phyloP scores from a whole-genome alignment of 1,139 yeast genomes.

The Suhomyces guaymorum region DNA sequence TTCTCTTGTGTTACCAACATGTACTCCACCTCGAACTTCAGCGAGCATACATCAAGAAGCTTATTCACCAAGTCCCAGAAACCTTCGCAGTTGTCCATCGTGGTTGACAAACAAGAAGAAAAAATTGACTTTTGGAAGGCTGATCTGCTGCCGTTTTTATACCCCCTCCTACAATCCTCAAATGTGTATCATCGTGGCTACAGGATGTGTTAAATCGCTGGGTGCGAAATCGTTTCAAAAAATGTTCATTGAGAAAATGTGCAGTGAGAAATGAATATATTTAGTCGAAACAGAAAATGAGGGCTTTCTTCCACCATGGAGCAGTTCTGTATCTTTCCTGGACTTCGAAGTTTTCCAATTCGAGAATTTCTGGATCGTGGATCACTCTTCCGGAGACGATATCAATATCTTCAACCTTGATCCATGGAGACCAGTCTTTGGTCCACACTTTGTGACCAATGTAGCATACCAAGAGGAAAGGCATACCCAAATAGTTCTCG shows the following conservation, averaged over 20 bases:
- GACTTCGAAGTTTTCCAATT: slow-evolving; percentile 26
- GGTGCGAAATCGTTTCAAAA: slow-evolving; percentile 10
- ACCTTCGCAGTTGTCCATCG: neutral
- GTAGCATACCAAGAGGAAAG: slow-evolving; percentile 24
- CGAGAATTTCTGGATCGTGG: slow-evolving; percentile 28
- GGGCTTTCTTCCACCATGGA: slow-evolving; percentile 25
- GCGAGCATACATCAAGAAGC: slow-evolving; percentile 4
- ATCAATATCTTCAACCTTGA: slow-evolving; percentile 23
- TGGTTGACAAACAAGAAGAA: no score
- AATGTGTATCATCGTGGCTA: slow-evolving; percentile 1
- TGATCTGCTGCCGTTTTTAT: neutral
- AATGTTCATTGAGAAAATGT: neutral
- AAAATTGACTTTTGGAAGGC: neutral
- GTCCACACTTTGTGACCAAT: slow-evolving; percentile 27
- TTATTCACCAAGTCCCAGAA: slow-evolving; percentile 1
- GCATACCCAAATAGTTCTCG: slow-evolving; percentile 27
- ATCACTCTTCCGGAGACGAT: slow-evolving; percentile 22
- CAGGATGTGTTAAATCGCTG: slow-evolving; percentile 3
- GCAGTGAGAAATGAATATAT: slow-evolving; percentile 2
- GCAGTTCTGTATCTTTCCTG: slow-evolving; percentile 23
- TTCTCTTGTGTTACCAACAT: slow-evolving; percentile 11
- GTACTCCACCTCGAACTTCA: slow-evolving; percentile 7
- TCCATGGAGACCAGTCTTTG: slow-evolving; percentile 24
- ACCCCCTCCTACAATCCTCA: neutral
- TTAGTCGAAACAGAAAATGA: slow-evolving; percentile 19